Evolutionary conservation across 169 alveolate genomes (phyloP).

Genomic region (Plasmodium gallinaceum): DNA sequence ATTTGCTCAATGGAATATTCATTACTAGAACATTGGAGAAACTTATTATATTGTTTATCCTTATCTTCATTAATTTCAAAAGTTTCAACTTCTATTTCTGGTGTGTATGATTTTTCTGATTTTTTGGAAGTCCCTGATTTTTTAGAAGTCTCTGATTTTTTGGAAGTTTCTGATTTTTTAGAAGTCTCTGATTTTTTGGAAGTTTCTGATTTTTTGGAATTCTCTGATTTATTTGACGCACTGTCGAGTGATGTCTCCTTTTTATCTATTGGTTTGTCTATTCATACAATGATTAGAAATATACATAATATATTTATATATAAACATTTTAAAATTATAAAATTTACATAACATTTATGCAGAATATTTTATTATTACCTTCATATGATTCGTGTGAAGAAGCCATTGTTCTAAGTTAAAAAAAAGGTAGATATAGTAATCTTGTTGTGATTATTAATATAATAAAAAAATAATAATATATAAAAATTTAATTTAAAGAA

Average conservation of each 20-base stretch:
- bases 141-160: neutral
- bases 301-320: neutral
- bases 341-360: neutral
- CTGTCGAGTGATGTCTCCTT: neutral
- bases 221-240: constrained; percentile 18
- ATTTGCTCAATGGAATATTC: constrained; percentile 58
- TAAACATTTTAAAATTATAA: neutral
- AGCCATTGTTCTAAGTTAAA: constrained; percentile 16
- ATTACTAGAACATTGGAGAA: constrained; percentile 30
- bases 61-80: constrained; percentile 27
- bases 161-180: neutral
- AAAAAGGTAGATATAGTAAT: neutral
- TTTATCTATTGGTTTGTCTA: constrained; percentile 1
- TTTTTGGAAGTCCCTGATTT: neutral
- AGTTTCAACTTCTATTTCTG: constrained; percentile 8
- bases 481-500: too few species aligned
- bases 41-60: constrained; percentile 17
- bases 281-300: neutral
- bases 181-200: neutral
- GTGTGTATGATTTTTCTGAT: neutral
- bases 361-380: constrained; percentile 7
- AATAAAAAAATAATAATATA: too few species aligned
- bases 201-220: constrained; percentile 10
- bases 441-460: too few species aligned
- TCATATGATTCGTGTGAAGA: neutral